Conservation (phyloP, 1,284 basidiomycete species). For the Exsudoporus floridanus region DNA sequence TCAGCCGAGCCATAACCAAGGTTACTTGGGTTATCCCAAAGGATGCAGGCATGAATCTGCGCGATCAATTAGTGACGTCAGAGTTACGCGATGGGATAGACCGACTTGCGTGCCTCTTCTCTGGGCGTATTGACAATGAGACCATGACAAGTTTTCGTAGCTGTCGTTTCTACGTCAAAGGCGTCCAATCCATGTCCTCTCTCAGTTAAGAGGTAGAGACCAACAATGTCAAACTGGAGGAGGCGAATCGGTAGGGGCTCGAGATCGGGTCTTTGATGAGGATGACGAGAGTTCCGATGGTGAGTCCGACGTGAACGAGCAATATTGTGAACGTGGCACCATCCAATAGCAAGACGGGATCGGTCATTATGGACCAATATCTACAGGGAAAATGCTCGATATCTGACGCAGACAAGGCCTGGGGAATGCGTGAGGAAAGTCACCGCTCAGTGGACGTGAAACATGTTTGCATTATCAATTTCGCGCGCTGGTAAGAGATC, state of each 20-base stretch:
- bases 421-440: not conserved
- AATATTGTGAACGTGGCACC: constrained; percentile 50
- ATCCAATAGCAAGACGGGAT: constrained; percentile 49
- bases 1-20: constrained; percentile 37
- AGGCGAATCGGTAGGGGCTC: constrained; percentile 45
- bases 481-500: constrained; percentile 49
- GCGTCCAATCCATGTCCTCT: constrained; percentile 59
- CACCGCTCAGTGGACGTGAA: constrained; percentile 33
- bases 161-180: constrained; percentile 59
- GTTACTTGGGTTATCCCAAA: constrained; percentile 46
- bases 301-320: constrained; percentile 48
- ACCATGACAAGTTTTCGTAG: constrained; percentile 47
- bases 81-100: constrained; percentile 5
- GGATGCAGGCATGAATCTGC: constrained; percentile 58
- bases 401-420: constrained; percentile 44
- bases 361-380: constrained; percentile 51
- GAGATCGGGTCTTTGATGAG: constrained; percentile 47
- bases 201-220: constrained; percentile 53
- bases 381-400: constrained; percentile 45
- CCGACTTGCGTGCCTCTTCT: constrained; percentile 57
- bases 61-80: not conserved
- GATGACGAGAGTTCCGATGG: constrained; percentile 51
- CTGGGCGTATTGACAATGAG: constrained; percentile 55
- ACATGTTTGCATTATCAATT: constrained; percentile 47
- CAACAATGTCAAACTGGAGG: constrained; percentile 49